These are phyloP conservation scores for Rhodamnia argentea DNA, from an alignment of 345 rosid species.

Conservation along the genomic window DNA sequence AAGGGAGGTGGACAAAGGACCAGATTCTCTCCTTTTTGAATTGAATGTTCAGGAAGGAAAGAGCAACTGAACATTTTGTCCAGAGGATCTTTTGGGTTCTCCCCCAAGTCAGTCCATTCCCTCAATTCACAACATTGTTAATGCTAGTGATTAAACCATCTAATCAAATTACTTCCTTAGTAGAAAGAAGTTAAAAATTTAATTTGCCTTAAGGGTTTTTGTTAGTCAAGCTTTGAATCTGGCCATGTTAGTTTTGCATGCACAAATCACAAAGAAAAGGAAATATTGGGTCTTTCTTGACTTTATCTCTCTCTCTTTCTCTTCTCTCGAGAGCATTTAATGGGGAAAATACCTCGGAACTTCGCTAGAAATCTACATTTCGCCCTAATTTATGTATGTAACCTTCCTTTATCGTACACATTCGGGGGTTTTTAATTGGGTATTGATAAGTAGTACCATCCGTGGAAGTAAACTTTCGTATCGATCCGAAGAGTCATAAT, in stretches of 20 bases:
- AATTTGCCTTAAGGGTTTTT: not conserved
- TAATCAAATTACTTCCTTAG: not conserved
- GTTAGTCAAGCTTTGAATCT: not conserved
- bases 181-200: not conserved
- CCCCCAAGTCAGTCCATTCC: not conserved
- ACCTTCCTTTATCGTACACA: not conserved
- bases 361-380: not conserved
- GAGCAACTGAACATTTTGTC: not conserved
- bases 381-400: not conserved
- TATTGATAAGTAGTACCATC: not conserved
- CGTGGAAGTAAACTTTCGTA: not conserved
- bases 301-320: too few species aligned
- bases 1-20: not conserved
- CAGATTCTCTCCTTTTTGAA: not conserved
- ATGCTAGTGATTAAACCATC: accelerated
- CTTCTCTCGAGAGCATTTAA: not conserved
- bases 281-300: not conserved
- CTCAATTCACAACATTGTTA: not conserved
- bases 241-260: not conserved
- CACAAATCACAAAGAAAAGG: not conserved
- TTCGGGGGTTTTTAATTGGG: not conserved
- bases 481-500: not conserved
- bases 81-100: not conserved
- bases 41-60: not conserved
- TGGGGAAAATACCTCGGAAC: not conserved